phyloP scores from a whole-genome alignment of 1,139 yeast genomes.

The Saccharomyces uvarum region DNA sequence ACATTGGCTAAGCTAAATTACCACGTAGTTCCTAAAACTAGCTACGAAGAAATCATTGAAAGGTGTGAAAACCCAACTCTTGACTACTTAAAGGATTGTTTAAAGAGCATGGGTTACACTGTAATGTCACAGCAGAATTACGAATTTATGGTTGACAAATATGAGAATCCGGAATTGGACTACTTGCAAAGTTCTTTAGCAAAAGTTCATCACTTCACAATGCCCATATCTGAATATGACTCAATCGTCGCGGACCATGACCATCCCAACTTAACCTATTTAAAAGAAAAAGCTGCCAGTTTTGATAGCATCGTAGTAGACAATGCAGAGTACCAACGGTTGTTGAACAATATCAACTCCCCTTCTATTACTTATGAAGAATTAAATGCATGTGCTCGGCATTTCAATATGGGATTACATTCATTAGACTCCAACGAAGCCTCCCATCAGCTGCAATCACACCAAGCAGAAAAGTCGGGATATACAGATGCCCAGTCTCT shows the following conservation, averaged over 20 bases:
- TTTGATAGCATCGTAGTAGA: conserved; percentile 26
- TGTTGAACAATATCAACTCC: neutral
- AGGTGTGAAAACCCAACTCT: conserved; percentile 29
- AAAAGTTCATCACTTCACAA: conserved; percentile 28
- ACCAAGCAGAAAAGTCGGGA: neutral
- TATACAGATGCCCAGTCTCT: neutral
- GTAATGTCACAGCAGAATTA: conserved; percentile 23
- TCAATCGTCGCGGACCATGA: conserved; percentile 1
- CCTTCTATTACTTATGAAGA: neutral
- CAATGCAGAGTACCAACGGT: conserved; percentile 4
- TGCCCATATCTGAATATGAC: conserved; percentile 17
- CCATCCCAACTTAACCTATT: conserved; percentile 5
- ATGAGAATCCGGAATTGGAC: conserved; percentile 6
- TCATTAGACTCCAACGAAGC: neutral
- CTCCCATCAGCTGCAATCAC: neutral
- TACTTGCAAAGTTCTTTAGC: conserved; percentile 15
- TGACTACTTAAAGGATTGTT: conserved; percentile 23
- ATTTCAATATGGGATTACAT: neutral
- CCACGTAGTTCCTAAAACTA: conserved; percentile 14
- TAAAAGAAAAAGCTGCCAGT: conserved; percentile 29
- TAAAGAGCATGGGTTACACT: conserved; percentile 22
- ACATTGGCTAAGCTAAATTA: conserved; percentile 26
- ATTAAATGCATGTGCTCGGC: neutral
- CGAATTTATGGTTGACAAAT: conserved; percentile 11
- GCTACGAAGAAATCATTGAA: conserved; percentile 25